phyloP scores from a whole-genome alignment of 2,329 filamentous ascomycete species.

The Lithohypha guttulata region DNA sequence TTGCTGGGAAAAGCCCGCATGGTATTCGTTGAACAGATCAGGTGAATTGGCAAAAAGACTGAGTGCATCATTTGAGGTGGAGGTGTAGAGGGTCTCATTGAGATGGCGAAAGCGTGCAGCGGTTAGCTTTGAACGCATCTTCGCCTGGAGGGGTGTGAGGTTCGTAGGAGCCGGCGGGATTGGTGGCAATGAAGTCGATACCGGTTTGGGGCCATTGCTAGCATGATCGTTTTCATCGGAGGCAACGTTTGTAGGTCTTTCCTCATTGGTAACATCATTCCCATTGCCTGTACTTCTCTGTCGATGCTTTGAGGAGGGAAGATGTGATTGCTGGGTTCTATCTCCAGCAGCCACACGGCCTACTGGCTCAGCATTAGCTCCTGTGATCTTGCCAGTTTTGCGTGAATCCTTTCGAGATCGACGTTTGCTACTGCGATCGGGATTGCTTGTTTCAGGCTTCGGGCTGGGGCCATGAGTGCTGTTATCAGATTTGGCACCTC shows the following conservation, averaged over 20 bases:
- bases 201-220: no score
- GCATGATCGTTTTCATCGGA: neutral
- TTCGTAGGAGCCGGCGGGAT: conserved; percentile 42
- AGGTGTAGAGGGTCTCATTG: conserved; percentile 93
- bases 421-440: neutral
- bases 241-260: neutral
- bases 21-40: conserved; percentile 92
- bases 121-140: conserved; percentile 90
- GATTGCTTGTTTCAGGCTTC: neutral
- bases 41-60: conserved; percentile 72
- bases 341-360: neutral
- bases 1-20: conserved; percentile 90
- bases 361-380: neutral
- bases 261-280: neutral
- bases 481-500: neutral
- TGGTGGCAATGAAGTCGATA: conserved; percentile 26
- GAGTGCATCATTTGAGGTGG: conserved; percentile 73
- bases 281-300: neutral
- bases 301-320: neutral
- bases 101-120: conserved; percentile 94
- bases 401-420: neutral
- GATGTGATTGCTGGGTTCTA: neutral
- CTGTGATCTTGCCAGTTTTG: neutral
- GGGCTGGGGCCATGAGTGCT: conserved; percentile 19
- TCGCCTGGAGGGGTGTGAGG: conserved; percentile 82